Base-by-base conservation (phyloP, 192 early-diverging fungal genomes). In the Funneliformis geosporum region DNA sequence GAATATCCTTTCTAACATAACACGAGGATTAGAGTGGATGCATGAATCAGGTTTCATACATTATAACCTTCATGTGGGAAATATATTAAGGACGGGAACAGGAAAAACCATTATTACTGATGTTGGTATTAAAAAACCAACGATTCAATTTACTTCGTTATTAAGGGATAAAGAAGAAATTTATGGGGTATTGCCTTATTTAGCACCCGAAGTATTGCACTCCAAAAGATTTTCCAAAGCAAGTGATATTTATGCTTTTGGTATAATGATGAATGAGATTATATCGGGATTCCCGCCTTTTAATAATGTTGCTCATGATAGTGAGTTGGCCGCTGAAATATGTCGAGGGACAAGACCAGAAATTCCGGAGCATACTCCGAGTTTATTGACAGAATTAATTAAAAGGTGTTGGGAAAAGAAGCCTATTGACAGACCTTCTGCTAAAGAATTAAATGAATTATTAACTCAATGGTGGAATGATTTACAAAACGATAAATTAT, bases 321-420 rank as follows among this genome's bases (percentile, higher is more conserved):
- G 0, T 33, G 1, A 33, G 33, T 33, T 33, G 33, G 33, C 33
- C 33, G 33, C 33, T 33, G 33, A 33, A 38, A 75, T 75, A 25
- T 75, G 73, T 75, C 1, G 39, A 23, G 73, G 73, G 6, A 8
- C n/a, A 38, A 23, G 73, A 23, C 73, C 73, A 42, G 25, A 60
- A 21, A 61, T 75, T 25, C 46, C 72, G 38, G 2, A 6, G 9
- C 14, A 40, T 39, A 23, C 7, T n/a, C 50, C 59, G 25, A 55
- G 40, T 42, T 60, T 75, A 62, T 55, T 73, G 12, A 23, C 23
- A 47, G 71, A 73, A 7, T 55, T 50, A 73, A 73, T 73, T 44
- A 55, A 59, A 28, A 73, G n/a, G 25, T 75, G 73, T 44, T 75
- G 73, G 60, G 28, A 75, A 25, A 27, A 2, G 2, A 33, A 62